Evolutionary conservation across 257 asterid species (phyloP), one percentile per base, ranked within the genome.

Genomic region (Pogostemon cablin): DNA sequence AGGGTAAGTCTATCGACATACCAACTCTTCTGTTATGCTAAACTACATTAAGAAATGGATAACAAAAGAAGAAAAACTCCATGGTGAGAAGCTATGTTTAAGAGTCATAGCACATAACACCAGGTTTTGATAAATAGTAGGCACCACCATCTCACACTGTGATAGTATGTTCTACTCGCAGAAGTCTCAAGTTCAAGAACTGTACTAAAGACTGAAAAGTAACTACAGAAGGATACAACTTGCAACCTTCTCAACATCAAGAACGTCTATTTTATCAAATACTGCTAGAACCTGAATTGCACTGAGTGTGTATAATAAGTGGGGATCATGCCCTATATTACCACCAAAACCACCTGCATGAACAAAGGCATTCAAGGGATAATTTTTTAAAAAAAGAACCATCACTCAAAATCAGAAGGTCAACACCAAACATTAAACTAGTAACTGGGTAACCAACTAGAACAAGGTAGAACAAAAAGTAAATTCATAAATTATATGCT

Each of bases 341-440:
- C 98, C 98, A 72, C 96, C 96, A 79, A 93, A 93, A 68, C 96
- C 98, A 75, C 97, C 96, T 93, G 84, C 79, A 60, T 53, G 43
- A 65, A 58, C 39, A 2, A 74, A 70, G 38, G 38, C 38, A 64
- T 34, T 41, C 4, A n/a, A 77, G 15, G 49, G 12, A 62, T 47
- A 12, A 41, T 12, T 10, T 25, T 54, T 40, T 17, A 59, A 7
- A 41, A 43, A 61, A 57, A 77, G 54, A 65, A 71, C 40, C 11
- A 15, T 37, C 17, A 67, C 47, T 52, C 54, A 42, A 20, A 62
- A 12, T 62, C 61, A 50, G 46, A 42, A 11, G 2, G n/a, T 2
- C 11, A 25, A 25, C 32, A 25, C 32, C 32, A 40, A 5, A 25
- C 53, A 25, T 11, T 37, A 9, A 25, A 25, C 7, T 7, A 56